Conservation (phyloP, 495 filamentous ascomycete genomes). For the Penicillium waksmanii region DNA sequence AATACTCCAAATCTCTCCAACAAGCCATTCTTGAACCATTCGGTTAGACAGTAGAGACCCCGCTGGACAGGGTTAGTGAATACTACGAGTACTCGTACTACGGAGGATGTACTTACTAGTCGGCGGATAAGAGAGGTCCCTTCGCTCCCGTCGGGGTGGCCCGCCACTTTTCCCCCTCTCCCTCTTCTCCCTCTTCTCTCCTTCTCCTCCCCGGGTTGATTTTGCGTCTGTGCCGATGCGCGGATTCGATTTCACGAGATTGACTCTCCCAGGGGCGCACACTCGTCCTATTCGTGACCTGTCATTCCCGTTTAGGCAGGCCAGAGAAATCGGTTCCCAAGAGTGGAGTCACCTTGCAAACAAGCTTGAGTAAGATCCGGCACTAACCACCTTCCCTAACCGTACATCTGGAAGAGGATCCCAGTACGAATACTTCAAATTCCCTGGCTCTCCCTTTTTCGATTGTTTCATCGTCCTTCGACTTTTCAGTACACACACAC, state of each 20-base stretch:
- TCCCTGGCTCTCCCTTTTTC: constrained; percentile 4
- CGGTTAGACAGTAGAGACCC: too few relatives aligned
- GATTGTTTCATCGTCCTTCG: background rate
- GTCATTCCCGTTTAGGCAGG: constrained; percentile 34
- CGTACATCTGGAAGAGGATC: constrained; percentile 33
- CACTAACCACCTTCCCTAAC: constrained; percentile 37
- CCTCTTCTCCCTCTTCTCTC: background rate
- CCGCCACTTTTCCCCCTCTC: background rate
- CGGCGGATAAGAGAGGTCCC: constrained; percentile 14
- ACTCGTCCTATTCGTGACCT: constrained; percentile 13
- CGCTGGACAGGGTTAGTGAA: too few relatives aligned
- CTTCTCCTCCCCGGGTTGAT: constrained; percentile 12
- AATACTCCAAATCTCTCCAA: background rate
- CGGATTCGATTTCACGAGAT: too few relatives aligned
- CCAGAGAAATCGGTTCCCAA: constrained; percentile 18
- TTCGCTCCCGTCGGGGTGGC: constrained; percentile 18
- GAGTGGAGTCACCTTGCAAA: constrained; percentile 24
- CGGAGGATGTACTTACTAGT: too few relatives aligned
- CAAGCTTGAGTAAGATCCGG: constrained; percentile 30
- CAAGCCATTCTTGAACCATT: too few relatives aligned
- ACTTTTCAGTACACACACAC: background rate
- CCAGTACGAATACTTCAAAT: constrained; percentile 3
- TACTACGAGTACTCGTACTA: too few relatives aligned
- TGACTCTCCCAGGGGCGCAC: too few relatives aligned
- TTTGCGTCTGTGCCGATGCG: constrained; percentile 13